A percentile compares a stretch with the other conserved stretches of the same genome.
Evolutionary conservation across 2,329 filamentous ascomycete genomes (phyloP).

Genomic region (Paecilomyces fulvus): DNA sequence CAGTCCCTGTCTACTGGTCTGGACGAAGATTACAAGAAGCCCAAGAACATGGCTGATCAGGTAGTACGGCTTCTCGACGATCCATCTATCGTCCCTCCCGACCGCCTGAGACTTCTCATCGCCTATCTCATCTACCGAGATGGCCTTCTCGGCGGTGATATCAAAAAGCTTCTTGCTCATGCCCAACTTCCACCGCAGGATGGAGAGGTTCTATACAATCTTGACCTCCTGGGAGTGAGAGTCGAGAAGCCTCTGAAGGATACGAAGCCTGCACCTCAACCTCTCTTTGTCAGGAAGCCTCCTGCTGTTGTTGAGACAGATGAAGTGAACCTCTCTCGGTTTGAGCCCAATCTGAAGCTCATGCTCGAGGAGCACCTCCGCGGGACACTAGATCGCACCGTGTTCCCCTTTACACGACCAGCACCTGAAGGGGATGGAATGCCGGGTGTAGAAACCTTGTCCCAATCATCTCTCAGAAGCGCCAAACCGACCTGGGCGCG

Average conservation of each 20-base stretch:
- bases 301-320: constrained; percentile 51
- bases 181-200: constrained; percentile 68
- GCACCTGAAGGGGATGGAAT: constrained; percentile 44
- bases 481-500: constrained; percentile 95
- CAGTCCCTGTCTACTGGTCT: constrained; percentile 77
- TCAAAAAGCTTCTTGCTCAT: constrained; percentile 76
- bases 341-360: constrained; percentile 70
- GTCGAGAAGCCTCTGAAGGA: constrained; percentile 70
- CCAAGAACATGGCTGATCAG: constrained; percentile 80
- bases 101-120: constrained; percentile 76
- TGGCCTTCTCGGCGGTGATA: constrained; percentile 74
- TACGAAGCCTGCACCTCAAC: constrained; percentile 52
- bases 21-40: constrained; percentile 85
- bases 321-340: constrained; percentile 80
- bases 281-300: constrained; percentile 64
- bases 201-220: constrained; percentile 60
- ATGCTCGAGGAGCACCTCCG: constrained; percentile 68
- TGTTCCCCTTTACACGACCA: constrained; percentile 67
- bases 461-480: constrained; percentile 70
- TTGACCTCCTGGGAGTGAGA: constrained; percentile 73
- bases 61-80: constrained; percentile 85
- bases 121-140: constrained; percentile 81
- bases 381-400: constrained; percentile 56
- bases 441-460: constrained; percentile 42
- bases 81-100: constrained; percentile 59